Evolutionary conservation across 164 flowering plant species (phyloP), one percentile per base, ranked within the genome.

Genomic region (Sedum album): DNA sequence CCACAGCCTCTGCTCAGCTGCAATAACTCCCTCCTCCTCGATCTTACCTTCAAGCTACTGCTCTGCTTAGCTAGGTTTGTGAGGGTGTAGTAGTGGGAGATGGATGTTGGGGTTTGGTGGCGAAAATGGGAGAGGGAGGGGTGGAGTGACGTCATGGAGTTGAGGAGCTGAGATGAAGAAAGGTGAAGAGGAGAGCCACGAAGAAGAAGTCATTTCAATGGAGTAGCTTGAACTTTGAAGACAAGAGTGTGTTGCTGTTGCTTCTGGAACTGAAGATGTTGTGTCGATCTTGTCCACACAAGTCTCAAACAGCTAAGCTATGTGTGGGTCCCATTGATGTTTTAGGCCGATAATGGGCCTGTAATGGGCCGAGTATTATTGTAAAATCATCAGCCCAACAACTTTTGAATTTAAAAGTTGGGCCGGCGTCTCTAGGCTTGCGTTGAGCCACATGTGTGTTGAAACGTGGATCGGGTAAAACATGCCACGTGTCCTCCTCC

Each of bases 1-100:
- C 69, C 0, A 74, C 75, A 53, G 82, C 84, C n/a, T 42, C 71
- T 39, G 36, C 80, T 73, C 26, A 53, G 66, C n/a, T 20, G 26
- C 61, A 33, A n/a, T n/a, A n/a, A 66, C 15, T 60, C 15, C 20
- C 61, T 66, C 17, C 62, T 67, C n/a, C 8, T 36, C 36, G 31
- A 13, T 30, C 20, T 38, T 36, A 1, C 1, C 20, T 2, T 33
- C 9, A 17, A 20, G 38, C 21, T 51, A 26, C 30, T 10, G 26
- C 6, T 66, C 6, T 51, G 9, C 10, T 44, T 42, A 9, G 26
- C 26, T 53, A 8, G 11, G 28, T 63, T 36, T 13, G 21, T 18
- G 17, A 60, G 26, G 20, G 48, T 35, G 31, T 18, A 17, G 39
- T 20, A 26, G 42, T 30, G 71, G 10, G n/a, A n/a, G n/a, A 4